phyloP scores from a whole-genome alignment of 2,329 filamentous ascomycete genomes.

The Hypoxylon sp. region DNA sequence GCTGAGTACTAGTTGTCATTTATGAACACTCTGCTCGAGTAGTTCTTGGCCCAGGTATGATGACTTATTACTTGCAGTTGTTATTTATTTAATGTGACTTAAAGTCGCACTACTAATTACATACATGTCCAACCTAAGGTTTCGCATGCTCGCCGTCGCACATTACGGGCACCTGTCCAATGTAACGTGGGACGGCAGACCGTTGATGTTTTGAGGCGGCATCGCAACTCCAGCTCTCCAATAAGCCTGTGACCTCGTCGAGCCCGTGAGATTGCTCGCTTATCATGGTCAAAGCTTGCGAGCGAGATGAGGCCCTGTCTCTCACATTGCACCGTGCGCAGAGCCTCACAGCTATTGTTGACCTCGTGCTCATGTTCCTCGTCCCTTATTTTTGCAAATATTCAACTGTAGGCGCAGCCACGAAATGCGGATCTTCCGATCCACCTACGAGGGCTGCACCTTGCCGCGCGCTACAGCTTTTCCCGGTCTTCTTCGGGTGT shows the following conservation, averaged over 20 bases:
- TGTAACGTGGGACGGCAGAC: constrained; percentile 12
- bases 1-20: background rate
- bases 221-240: constrained; percentile 11
- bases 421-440: background rate
- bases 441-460: constrained; percentile 2
- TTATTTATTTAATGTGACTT: background rate
- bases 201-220: constrained; percentile 23
- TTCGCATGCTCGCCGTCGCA: background rate
- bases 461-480: constrained; percentile 29
- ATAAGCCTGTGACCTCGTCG: background rate
- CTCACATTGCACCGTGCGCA: constrained; percentile 11
- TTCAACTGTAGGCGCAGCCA: background rate
- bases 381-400: background rate
- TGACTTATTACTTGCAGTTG: too few relatives aligned
- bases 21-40: background rate
- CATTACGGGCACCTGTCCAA: background rate
- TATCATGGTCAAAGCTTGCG: constrained; percentile 16
- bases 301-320: background rate
- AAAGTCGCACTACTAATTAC: background rate
- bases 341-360: constrained; percentile 2
- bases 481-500: background rate
- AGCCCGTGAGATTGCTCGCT: too few relatives aligned
- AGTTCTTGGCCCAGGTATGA: background rate
- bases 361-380: background rate
- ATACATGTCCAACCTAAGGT: too few relatives aligned